Evolutionary conservation across 805 yeast species (phyloP).

Genomic region (Teunomyces barrocoloradensis): DNA sequence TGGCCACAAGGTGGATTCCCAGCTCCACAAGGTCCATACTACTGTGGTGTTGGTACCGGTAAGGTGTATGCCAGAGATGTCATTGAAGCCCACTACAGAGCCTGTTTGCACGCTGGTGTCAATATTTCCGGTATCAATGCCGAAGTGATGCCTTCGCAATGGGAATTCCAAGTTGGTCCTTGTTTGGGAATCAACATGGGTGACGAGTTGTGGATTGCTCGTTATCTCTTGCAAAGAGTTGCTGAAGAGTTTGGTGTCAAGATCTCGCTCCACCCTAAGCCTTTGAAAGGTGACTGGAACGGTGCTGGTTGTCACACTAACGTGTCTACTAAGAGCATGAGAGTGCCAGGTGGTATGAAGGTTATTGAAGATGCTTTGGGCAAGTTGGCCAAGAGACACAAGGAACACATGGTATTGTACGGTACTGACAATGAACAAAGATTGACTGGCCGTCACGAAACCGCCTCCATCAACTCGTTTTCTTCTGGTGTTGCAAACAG

Average conservation of each 20-base stretch:
- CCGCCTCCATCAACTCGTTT: conserved; percentile 89
- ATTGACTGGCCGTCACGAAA: conserved; percentile 98
- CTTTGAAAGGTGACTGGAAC: conserved; percentile 98
- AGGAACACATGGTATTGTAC: conserved; percentile 91
- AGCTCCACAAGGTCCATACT: conserved; percentile 99
- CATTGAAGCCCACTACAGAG: conserved; percentile 98
- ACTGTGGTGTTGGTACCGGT: conserved; percentile 99
- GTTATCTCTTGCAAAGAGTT: conserved; percentile 88
- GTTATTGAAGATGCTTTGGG: conserved; percentile 88
- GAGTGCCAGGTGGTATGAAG: conserved; percentile 95
- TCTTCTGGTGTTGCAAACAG: conserved; percentile 99
- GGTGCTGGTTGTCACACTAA: conserved; percentile 99
- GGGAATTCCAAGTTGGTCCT: conserved; percentile 99
- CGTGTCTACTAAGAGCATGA: conserved; percentile 90
- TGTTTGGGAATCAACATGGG: conserved; percentile 95
- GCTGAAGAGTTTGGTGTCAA: conserved; percentile 99
- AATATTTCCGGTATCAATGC: conserved; percentile 95
- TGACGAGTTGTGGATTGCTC: conserved; percentile 94
- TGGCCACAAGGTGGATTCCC: conserved; percentile 99
- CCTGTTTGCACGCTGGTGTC: conserved; percentile 91
- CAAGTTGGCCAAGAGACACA: conserved; percentile 93
- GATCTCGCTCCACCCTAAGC: conserved; percentile 99
- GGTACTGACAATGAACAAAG: conserved; percentile 95
- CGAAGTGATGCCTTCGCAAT: conserved; percentile 99
- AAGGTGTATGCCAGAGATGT: conserved; percentile 97